Evolutionary conservation across 768 basidiomycete genomes (phyloP).

Genomic region (Phylloporus sp.): DNA sequence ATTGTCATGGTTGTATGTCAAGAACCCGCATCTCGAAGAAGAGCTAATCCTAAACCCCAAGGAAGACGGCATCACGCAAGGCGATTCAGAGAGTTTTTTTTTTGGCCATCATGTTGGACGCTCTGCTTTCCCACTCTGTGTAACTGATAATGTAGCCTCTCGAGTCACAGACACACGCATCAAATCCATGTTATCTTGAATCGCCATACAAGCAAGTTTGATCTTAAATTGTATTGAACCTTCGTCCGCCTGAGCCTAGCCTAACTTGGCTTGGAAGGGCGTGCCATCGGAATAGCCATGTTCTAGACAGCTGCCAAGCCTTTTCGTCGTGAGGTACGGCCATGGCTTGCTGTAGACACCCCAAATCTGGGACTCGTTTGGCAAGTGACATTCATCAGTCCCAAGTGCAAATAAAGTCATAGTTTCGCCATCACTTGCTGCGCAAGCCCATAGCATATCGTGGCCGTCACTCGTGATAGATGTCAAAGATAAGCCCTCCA

Average conservation of each 20-base stretch:
- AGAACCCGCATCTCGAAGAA: slow-evolving; percentile 5
- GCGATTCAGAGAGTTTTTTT: background rate
- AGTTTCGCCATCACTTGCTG: too few relatives aligned
- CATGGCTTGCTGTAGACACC: too few relatives aligned
- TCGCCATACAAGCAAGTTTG: background rate
- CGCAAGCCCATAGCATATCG: too few relatives aligned
- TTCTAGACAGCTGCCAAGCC: too few relatives aligned
- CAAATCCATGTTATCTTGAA: background rate
- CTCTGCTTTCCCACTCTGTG: background rate
- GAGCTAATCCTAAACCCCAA: slow-evolving; percentile 3
- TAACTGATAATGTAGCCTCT: background rate
- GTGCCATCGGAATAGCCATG: too few relatives aligned
- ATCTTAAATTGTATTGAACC: background rate
- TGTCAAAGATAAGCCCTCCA: too few relatives aligned
- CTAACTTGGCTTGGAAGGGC: background rate
- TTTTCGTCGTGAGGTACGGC: too few relatives aligned
- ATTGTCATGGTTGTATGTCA: slow-evolving; percentile 19
- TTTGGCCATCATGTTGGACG: background rate
- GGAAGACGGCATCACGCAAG: background rate
- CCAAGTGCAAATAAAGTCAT: too few relatives aligned
- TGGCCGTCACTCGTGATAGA: too few relatives aligned
- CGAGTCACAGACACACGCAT: background rate
- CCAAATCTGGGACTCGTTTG: too few relatives aligned
- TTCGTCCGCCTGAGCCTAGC: background rate
- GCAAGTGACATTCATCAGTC: too few relatives aligned